Evolutionary conservation across 352 stramenopile genomes (phyloP), one percentile per base, ranked within the genome.

Genomic region (Globisporangium rhizosaccharum): DNA sequence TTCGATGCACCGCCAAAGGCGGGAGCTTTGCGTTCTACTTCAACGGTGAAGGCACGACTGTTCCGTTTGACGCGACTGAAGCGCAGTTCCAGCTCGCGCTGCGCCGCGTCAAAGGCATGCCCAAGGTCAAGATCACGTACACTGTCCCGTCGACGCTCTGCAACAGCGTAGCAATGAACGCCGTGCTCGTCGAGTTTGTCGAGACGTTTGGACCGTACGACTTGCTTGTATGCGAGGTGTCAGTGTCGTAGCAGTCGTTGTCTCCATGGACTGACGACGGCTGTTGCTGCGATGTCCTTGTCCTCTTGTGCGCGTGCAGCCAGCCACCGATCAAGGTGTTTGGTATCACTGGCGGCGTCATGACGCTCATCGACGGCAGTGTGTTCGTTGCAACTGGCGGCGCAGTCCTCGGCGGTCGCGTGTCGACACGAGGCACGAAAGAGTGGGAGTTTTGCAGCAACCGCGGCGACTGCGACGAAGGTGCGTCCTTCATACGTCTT

Each of bases 401-500:
- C 7, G 68, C 53, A 1, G 58, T 72, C 9, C 58, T 92, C n/a
- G 73, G 65, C 18, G 68, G 67, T 6, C 58, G 61, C 61, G 53
- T 86, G 17, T 82, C 73, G 9, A 56, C 93, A 8, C 72, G 69
- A 62, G 90, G 90, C 17, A 96, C 81, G 1, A 97, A 97, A 56
- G 92, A 98, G 37, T 92, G 86, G 75, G 79, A 75, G 11, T 59
- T 82, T 23, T 98, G 92, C 71, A 94, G 85, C 56, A 96, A 96
- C 51, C 81, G 91, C 37, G 92, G 92, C 14, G 65, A 84, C 26
- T 98, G 92, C 58, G 86, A 97, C 49, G 69, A 75, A 28, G 62
- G 69, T 76, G 41, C 28, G 46, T 51, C 41, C n/a, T 55, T 47
- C 11, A 33, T 39, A 5, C n/a, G 42, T 39, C 23, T 9, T 10